Conservation (phyloP, 345 rosid species). For the Lepidium sativum region DNA sequence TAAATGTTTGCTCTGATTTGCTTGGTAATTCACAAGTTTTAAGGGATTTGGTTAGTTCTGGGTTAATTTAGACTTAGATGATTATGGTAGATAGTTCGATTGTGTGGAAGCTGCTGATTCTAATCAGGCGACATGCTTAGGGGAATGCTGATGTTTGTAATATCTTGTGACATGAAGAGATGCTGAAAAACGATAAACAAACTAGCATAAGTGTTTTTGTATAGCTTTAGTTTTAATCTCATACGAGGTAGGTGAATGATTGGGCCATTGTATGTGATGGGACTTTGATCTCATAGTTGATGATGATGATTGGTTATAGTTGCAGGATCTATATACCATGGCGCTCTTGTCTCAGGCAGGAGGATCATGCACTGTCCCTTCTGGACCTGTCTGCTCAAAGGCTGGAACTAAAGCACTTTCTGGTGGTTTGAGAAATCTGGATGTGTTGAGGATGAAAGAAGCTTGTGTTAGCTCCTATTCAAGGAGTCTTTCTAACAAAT, state of each 20-base stretch:
- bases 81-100: background rate
- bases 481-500: constrained; percentile 27
- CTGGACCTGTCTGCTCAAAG: constrained; percentile 29
- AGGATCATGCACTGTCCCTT: constrained; percentile 33
- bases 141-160: background rate
- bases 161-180: background rate
- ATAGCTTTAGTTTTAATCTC: background rate
- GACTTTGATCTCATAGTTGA: background rate
- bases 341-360: constrained; percentile 47
- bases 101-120: background rate
- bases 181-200: background rate
- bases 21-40: background rate
- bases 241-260: too few relatives aligned
- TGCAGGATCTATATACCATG: constrained; percentile 38
- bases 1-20: background rate
- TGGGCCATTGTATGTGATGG: background rate
- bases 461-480: constrained; percentile 26
- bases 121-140: background rate
- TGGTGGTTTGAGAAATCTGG: constrained; percentile 21
- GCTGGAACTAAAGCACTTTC: constrained; percentile 23
- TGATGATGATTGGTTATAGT: background rate
- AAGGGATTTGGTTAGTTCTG: background rate
- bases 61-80: background rate
- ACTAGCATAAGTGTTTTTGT: background rate
- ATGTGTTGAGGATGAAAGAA: constrained; percentile 34